These are phyloP conservation scores for Capsella bursapastoris DNA, from an alignment of 345 rosid species.

Conservation along the genomic window DNA sequence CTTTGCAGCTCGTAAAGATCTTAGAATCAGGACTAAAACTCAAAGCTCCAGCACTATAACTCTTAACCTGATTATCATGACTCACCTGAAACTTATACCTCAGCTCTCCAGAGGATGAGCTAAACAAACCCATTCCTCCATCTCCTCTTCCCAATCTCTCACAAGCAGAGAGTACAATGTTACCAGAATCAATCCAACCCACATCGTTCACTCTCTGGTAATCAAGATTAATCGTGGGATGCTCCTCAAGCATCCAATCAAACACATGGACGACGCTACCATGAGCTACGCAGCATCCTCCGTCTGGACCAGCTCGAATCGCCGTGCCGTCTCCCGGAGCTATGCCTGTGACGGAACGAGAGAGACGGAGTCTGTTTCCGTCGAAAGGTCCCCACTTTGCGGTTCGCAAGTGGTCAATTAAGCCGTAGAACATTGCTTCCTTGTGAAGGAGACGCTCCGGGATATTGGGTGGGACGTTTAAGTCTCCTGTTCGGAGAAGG, in stretches of 20 bases:
- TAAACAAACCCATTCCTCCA: conserved; percentile 96
- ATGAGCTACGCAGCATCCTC: conserved; percentile 95
- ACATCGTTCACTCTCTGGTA: conserved; percentile 92
- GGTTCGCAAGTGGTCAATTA: conserved; percentile 72
- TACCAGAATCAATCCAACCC: conserved; percentile 70
- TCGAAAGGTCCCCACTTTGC: conserved; percentile 91
- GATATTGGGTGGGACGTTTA: conserved; percentile 66
- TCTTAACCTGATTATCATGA: conserved; percentile 79
- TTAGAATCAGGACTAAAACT: conserved; percentile 64
- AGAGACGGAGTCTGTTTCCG: conserved; percentile 71
- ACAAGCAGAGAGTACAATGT: conserved; percentile 71
- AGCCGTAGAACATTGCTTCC: conserved; percentile 92
- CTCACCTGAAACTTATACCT: conserved; percentile 73
- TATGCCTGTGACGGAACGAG: conserved; percentile 63
- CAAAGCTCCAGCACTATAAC: conserved; percentile 90
- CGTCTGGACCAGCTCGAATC: conserved; percentile 88
- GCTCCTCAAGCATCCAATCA: conserved; percentile 92
- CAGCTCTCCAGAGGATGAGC: conserved; percentile 69
- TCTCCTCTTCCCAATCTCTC: conserved; percentile 84
- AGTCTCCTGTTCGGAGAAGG: conserved; percentile 95
- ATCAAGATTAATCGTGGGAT: conserved; percentile 77
- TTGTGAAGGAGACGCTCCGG: conserved; percentile 73
- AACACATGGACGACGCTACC: conserved; percentile 90
- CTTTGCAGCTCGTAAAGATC: conserved; percentile 85
- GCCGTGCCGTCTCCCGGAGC: conserved; percentile 99